Base-by-base conservation (phyloP, 164 flowering plant genomes). In the Liquidambar formosana region DNA sequence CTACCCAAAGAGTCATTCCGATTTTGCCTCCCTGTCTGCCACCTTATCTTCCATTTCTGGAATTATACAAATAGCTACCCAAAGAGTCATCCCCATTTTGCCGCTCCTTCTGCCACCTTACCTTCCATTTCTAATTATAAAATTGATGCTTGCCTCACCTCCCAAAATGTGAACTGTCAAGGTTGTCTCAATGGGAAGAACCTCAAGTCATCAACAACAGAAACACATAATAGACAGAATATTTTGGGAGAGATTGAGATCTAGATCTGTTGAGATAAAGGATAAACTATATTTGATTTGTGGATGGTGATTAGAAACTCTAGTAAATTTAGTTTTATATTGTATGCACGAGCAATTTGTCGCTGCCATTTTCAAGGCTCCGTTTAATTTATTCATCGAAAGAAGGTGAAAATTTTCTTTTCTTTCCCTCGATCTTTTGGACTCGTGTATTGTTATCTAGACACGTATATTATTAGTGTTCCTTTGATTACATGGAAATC, bases 51-150 rank as follows among this genome's bases (percentile, higher is more conserved):
- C 64, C 65, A 33, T 52, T 33, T 59, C n/a, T n/a, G n/a, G n/a
- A n/a, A n/a, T 26, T 28, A 61, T 33, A 23, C 33, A 18, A 13
- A 21, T 4, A 70, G 44, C n/a, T 38, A 11, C 6, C n/a, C n/a
- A n/a, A n/a, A 28, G 3, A 70, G 74, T 75, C 74, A 75, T 70
- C 71, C 15, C 58, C 0, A 19, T 43, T 43, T 61, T 66, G 75
- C 73, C 71, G 64, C 79, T 59, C 46, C 41, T 52, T 4, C 11
- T 72, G 70, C 70, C 70, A 76, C 79, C 64, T 71, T 67, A 49
- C 26, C 71, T 58, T 38, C 64, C 65, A 33, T 52, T 33, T 33
- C 21, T 0, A 52, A 14, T 8, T 72, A 56, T n/a, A 45, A 67
- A 63, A 33, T 13, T 54, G 21, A 8, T 46, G 52, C 67, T 70